These are phyloP conservation scores for Termitomyces sp. DNA, from an alignment of 768 basidiomycete genomes.

Conservation along the genomic window DNA sequence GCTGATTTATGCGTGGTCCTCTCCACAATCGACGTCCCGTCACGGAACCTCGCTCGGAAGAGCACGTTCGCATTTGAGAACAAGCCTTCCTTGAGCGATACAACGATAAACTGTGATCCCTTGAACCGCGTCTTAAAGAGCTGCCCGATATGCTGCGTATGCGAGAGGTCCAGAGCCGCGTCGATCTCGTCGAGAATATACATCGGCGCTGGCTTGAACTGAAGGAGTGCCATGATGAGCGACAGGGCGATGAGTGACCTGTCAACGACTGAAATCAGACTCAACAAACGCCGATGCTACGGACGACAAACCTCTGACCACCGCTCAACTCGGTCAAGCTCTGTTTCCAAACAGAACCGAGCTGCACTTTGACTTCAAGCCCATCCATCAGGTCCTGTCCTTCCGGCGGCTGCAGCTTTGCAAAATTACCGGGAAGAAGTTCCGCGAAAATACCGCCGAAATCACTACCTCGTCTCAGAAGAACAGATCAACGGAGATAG, in stretches of 20 bases:
- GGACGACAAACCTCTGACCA: constrained; percentile 74
- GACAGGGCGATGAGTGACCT: constrained; percentile 97
- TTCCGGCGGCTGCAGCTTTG: constrained; percentile 91
- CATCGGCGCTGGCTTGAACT: constrained; percentile 99
- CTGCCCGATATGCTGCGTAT: constrained; percentile 96
- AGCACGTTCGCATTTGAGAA: constrained; percentile 98
- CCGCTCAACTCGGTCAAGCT: constrained; percentile 96
- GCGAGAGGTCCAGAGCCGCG: constrained; percentile 92
- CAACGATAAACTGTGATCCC: constrained; percentile 97
- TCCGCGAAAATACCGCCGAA: constrained; percentile 97
- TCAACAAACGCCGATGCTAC: background rate
- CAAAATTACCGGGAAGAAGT: constrained; percentile 92
- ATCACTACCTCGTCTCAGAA: constrained; percentile 50
- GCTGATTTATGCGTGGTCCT: constrained; percentile 64
- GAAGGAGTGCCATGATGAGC: constrained; percentile 97
- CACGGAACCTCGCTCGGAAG: constrained; percentile 88
- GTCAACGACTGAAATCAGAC: background rate
- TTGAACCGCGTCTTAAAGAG: constrained; percentile 98
- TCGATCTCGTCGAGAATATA: constrained; percentile 99
- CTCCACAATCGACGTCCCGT: constrained; percentile 91
- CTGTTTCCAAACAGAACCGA: constrained; percentile 97
- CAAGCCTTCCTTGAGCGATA: constrained; percentile 92
- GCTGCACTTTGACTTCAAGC: constrained; percentile 93
- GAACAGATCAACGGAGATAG: background rate
- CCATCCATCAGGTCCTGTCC: constrained; percentile 92